These are phyloP conservation scores for Microdochium bolleyi DNA, from an alignment of 2,329 filamentous ascomycete genomes.

Conservation along the genomic window DNA sequence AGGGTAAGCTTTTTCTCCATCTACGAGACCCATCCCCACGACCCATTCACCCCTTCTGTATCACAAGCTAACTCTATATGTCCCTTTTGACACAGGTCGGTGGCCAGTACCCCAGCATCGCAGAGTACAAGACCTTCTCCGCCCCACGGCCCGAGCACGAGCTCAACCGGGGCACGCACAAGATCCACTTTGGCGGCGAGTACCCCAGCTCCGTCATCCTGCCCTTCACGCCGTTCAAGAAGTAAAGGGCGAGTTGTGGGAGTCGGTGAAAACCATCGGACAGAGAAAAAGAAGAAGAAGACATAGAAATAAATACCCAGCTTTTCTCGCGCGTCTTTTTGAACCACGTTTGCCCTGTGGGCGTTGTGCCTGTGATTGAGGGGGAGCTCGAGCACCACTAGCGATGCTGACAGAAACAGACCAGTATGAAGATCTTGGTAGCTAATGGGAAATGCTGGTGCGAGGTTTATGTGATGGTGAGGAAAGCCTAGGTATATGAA, in stretches of 20 bases:
- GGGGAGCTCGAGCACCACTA: too few species aligned
- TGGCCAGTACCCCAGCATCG: conserved; percentile 12
- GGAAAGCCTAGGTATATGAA: too few species aligned
- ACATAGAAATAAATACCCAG: too few species aligned
- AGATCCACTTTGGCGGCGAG: conserved; percentile 11
- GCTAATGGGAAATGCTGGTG: too few species aligned
- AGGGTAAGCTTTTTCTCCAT: conserved; percentile 8
- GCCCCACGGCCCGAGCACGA: not conserved
- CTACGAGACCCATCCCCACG: too few species aligned
- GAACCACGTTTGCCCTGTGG: too few species aligned
- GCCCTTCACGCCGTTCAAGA: not conserved
- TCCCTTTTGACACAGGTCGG: conserved; percentile 1
- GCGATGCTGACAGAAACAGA: too few species aligned
- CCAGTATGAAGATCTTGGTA: too few species aligned
- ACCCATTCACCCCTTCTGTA: not conserved
- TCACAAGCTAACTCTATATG: not conserved
- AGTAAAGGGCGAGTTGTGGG: not conserved
- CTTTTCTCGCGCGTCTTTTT: too few species aligned
- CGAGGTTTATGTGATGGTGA: too few species aligned
- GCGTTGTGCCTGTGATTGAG: too few species aligned
- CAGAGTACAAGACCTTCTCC: conserved; percentile 5
- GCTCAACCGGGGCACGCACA: conserved; percentile 10
- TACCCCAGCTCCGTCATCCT: conserved; percentile 12
- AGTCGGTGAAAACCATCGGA: not conserved
- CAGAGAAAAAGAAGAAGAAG: too few species aligned